phyloP scores from a whole-genome alignment of 2,329 filamentous ascomycete species.

The Aspergillus fumigatus region DNA sequence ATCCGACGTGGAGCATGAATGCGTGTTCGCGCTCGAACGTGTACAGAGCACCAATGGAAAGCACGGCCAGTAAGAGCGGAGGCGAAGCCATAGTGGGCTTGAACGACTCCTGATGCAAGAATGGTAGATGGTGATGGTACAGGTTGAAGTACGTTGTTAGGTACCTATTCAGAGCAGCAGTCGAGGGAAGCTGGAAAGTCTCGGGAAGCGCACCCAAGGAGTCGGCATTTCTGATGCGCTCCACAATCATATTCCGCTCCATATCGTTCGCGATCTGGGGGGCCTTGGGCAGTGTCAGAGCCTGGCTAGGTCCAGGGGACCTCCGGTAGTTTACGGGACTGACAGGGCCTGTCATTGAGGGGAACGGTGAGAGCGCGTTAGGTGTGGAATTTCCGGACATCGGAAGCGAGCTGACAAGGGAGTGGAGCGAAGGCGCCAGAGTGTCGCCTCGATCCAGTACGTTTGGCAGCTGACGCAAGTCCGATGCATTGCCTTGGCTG shows the following conservation, averaged over 20 bases:
- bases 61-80: slow-evolving; percentile 77
- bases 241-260: slow-evolving; percentile 76
- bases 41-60: slow-evolving; percentile 94
- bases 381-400: slow-evolving; percentile 66
- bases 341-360: slow-evolving; percentile 62
- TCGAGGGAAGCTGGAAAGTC: slow-evolving; percentile 79
- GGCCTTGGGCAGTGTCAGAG: slow-evolving; percentile 61
- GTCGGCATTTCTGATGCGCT: slow-evolving; percentile 78
- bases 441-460: slow-evolving; percentile 64
- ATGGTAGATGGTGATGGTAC: slow-evolving; percentile 95
- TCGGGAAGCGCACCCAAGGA: slow-evolving; percentile 78
- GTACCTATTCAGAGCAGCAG: slow-evolving; percentile 81
- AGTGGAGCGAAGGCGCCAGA: slow-evolving; percentile 62
- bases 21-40: slow-evolving; percentile 96
- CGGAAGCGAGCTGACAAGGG: slow-evolving; percentile 68
- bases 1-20: slow-evolving; percentile 94
- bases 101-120: slow-evolving; percentile 90
- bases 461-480: slow-evolving; percentile 62
- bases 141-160: slow-evolving; percentile 93
- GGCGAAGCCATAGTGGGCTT: slow-evolving; percentile 73
- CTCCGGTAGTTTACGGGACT: slow-evolving; percentile 66
- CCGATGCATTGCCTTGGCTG: slow-evolving; percentile 57
- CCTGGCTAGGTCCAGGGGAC: slow-evolving; percentile 64
- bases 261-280: slow-evolving; percentile 82
- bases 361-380: slow-evolving; percentile 68